Conservation (phyloP, 805 yeast species). For the Starmerella etchellsii region DNA sequence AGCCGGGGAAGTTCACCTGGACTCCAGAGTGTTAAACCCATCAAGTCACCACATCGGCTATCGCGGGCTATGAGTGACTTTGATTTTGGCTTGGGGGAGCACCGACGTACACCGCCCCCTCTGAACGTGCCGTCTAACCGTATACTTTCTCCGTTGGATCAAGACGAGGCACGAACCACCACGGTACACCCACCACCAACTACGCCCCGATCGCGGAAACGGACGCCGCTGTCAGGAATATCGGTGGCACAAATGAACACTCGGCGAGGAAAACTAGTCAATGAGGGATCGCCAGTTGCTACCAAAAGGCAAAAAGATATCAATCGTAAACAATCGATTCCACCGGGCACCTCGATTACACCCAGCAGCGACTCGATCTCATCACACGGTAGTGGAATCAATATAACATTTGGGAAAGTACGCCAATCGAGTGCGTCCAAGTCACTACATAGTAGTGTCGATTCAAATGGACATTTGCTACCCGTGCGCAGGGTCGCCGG, state of each 20-base stretch:
- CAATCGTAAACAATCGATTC: background rate
- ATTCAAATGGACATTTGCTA: conserved; percentile 10
- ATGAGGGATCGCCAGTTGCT: background rate
- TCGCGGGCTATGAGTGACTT: background rate
- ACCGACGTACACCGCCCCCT: no score
- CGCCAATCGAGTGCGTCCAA: background rate
- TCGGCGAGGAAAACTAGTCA: background rate
- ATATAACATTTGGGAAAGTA: background rate
- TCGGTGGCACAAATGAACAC: background rate
- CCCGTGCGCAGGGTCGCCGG: conserved; percentile 5
- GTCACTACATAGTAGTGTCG: conserved; percentile 2
- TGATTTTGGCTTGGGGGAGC: background rate
- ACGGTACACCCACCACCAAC: background rate
- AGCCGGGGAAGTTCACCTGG: no score
- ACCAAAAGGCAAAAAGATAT: background rate
- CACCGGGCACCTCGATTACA: no score
- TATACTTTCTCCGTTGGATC: background rate
- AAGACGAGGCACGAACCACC: background rate
- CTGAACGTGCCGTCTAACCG: no score
- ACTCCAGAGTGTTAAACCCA: background rate
- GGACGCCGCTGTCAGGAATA: background rate
- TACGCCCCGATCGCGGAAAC: background rate
- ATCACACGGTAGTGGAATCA: background rate
- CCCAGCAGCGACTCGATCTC: no score
- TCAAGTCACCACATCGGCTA: background rate